Evolutionary conservation across 2,329 filamentous ascomycete genomes (phyloP).

Genomic region (Leptodontidium sp.): DNA sequence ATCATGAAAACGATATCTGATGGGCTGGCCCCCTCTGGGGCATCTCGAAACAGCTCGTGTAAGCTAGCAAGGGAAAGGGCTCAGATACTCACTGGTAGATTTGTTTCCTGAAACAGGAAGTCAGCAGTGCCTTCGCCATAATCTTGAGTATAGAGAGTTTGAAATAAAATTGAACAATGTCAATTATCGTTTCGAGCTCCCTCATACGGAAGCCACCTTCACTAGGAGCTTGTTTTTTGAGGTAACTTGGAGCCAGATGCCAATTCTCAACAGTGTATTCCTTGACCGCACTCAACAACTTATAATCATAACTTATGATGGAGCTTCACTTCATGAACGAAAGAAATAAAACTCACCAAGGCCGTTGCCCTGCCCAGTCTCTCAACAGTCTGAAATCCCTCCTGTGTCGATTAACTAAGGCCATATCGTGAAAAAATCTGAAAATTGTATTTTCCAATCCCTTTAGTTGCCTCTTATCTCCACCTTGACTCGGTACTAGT

Average conservation of each 20-base stretch:
- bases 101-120: slow-evolving; percentile 14
- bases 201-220: too few species aligned
- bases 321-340: too few species aligned
- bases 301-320: too few species aligned
- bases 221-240: too few species aligned
- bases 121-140: not conserved
- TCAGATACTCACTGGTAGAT: slow-evolving; percentile 21
- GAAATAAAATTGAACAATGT: not conserved
- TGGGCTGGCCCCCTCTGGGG: not conserved
- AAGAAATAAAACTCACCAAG: slow-evolving; percentile 28
- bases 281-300: not conserved
- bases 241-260: too few species aligned
- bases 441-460: slow-evolving; percentile 4
- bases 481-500: not conserved
- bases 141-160: too few species aligned
- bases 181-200: not conserved
- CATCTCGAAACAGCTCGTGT: not conserved
- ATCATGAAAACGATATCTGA: not conserved
- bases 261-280: too few species aligned
- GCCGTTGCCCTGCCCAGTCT: slow-evolving; percentile 32
- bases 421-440: slow-evolving; percentile 20
- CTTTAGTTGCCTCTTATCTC: not conserved
- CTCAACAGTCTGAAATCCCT: slow-evolving; percentile 30
- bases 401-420: slow-evolving; percentile 30
- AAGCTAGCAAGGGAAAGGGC: not conserved